Evolutionary conservation across 1,139 yeast genomes (phyloP), one percentile per base, ranked within the genome.

Genomic region (Candida mesenterica): DNA sequence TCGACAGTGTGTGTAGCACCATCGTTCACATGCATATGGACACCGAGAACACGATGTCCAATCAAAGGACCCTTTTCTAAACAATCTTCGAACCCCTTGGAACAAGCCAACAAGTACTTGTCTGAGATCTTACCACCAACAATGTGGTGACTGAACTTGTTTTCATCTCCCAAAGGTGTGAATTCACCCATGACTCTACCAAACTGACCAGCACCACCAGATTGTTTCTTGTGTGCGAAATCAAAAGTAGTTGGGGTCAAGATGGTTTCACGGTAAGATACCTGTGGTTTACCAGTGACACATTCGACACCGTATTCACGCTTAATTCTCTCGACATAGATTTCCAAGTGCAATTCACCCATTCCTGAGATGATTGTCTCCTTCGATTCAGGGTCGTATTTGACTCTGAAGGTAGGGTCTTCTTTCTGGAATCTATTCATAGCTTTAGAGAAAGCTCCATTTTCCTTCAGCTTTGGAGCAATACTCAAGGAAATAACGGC

Each of bases 121-220:
- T 92, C 98, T 39, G 96, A 84, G 59, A 92, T 90, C 71, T 87
- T 87, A 56, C 99, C 99, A 51, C 98, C 98, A 47, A 92, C 94
- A 60, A 92, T 82, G 46, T 83, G 87, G 36, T 95, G 86, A 55
- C 82, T 77, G 62, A 92, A 92, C 46, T 70, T 71, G 61, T 89
- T 90, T 38, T 72, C 76, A 36, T 81, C 81, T 37, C 75, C 83
- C 32, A 77, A 58, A 31, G 92, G 82, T 10, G 73, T 65, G 65
- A 94, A 65, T 38, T 73, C 78, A 57, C 99, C 99, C 64, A 90
- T 86, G 52, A 92, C 97, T 69, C 94, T 82, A 65, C 96, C 98
- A 60, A 82, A 92, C 71, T 92, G 99, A 68, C 99, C 99, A 48
- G 98, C 95, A 76, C 99, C 99, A 64, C 99, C 99, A 56, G 94